phyloP scores from a whole-genome alignment of 768 basidiomycete species.

The Trametes gibbosa region DNA sequence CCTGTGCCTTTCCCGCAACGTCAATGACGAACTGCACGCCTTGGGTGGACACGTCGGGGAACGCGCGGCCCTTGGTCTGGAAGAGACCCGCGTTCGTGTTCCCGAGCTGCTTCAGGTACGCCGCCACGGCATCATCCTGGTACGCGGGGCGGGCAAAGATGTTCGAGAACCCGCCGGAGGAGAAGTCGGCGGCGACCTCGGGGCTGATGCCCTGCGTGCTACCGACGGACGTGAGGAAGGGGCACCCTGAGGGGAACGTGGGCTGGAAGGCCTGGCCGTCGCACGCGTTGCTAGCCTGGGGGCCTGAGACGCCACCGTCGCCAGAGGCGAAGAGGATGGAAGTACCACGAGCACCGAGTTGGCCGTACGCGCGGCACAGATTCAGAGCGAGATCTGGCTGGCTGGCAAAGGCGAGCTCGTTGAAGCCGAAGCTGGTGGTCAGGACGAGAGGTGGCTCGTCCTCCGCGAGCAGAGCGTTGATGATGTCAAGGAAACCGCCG shows the following conservation, averaged over 20 bases:
- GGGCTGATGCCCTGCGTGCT: constrained; percentile 30
- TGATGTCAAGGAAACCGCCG: constrained; percentile 26
- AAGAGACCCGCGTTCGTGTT: constrained; percentile 31
- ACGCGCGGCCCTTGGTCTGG: constrained; percentile 39
- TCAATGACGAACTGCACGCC: constrained; percentile 39
- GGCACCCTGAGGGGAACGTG: constrained; percentile 32
- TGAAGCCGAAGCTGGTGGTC: constrained; percentile 29
- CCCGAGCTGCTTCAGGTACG: constrained; percentile 36
- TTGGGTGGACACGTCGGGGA: constrained; percentile 46
- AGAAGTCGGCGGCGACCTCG: constrained; percentile 34
- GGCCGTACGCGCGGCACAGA: constrained; percentile 29
- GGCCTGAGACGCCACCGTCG: constrained; percentile 31
- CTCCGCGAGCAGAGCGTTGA: constrained; percentile 25
- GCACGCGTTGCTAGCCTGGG: constrained; percentile 22
- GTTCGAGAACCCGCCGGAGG: constrained; percentile 38
- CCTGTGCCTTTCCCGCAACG: constrained; percentile 16
- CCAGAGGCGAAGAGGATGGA: constrained; percentile 34
- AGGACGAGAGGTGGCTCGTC: constrained; percentile 27
- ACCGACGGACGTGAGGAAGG: constrained; percentile 36
- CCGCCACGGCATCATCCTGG: constrained; percentile 37
- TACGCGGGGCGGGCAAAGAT: constrained; percentile 35
- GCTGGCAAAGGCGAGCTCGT: constrained; percentile 23
- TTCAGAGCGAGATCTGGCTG: constrained; percentile 21
- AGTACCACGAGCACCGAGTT: constrained; percentile 31
- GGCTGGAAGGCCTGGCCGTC: constrained; percentile 27